Conservation (phyloP, 768 basidiomycete genomes). For the Xanthoconium purpureum region DNA sequence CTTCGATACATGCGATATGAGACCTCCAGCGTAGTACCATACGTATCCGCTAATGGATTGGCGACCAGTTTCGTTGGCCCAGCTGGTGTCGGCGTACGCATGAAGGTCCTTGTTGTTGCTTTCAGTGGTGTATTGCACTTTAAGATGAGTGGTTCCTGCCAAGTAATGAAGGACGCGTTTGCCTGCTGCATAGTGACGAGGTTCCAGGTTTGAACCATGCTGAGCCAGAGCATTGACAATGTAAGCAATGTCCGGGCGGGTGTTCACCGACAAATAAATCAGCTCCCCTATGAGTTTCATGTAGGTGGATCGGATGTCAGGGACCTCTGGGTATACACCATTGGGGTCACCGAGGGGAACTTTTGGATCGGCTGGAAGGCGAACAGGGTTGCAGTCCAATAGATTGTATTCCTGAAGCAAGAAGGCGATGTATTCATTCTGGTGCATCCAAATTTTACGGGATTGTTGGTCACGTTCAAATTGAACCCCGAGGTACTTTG, state of each 20-base stretch:
- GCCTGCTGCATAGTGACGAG: not conserved
- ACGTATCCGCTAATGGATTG: not conserved
- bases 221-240: not conserved
- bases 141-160: not conserved
- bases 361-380: not conserved
- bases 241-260: not conserved
- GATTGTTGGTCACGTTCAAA: not conserved
- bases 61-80: not conserved
- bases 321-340: rapidly evolving
- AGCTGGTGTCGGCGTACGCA: not conserved
- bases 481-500: not conserved
- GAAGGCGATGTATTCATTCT: not conserved
- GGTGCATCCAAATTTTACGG: not conserved
- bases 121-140: not conserved
- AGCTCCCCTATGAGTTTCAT: not conserved
- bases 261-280: not conserved
- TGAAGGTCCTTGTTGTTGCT: not conserved
- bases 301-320: not conserved
- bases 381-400: not conserved
- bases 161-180: not conserved
- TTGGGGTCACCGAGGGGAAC: not conserved
- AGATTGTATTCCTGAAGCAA: not conserved
- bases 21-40: not conserved
- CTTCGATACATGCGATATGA: not conserved
- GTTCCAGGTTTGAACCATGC: not conserved